phyloP scores from a whole-genome alignment of 2,329 filamentous ascomycete species.

The Zopfia rhizophila region DNA sequence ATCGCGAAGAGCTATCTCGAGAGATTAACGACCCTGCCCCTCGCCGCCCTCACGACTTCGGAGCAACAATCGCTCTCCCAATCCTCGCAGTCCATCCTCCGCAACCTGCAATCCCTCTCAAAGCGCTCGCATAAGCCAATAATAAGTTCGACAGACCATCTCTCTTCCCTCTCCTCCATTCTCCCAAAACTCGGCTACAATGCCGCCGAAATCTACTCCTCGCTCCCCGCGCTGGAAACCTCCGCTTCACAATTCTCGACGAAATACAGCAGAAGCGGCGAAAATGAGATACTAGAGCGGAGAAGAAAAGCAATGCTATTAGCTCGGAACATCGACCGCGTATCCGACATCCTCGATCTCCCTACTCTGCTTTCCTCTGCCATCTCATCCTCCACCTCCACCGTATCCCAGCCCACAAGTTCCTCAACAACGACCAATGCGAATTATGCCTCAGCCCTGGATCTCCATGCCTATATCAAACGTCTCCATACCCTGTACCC shows the following conservation, averaged over 20 bases:
- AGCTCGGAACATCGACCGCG: slow-evolving; percentile 85
- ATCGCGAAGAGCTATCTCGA: slow-evolving; percentile 77
- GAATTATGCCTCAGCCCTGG: slow-evolving; percentile 89
- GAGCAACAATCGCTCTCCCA: slow-evolving; percentile 86
- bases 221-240: slow-evolving; percentile 81
- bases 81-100: slow-evolving; percentile 79
- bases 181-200: slow-evolving; percentile 76
- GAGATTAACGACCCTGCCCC: slow-evolving; percentile 78
- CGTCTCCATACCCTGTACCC: slow-evolving; percentile 86
- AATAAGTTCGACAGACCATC: slow-evolving; percentile 80
- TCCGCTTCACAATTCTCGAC: slow-evolving; percentile 83
- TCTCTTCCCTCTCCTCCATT: slow-evolving; percentile 76
- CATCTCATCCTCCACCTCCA: slow-evolving; percentile 67
- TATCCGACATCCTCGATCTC: slow-evolving; percentile 91
- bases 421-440: slow-evolving; percentile 58
- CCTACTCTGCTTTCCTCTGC: slow-evolving; percentile 86
- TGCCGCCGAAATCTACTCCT: slow-evolving; percentile 73
- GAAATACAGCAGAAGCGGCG: slow-evolving; percentile 80
- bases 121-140: slow-evolving; percentile 89
- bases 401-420: slow-evolving; percentile 55
- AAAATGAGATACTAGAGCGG: slow-evolving; percentile 71
- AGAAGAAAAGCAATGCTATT: slow-evolving; percentile 84
- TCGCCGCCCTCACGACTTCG: slow-evolving; percentile 75
- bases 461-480: slow-evolving; percentile 93
- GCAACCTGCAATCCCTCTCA: slow-evolving; percentile 86